Base-by-base conservation (phyloP, 2,329 filamentous ascomycete species). In the Stachybotrys chlorohalonatus region DNA sequence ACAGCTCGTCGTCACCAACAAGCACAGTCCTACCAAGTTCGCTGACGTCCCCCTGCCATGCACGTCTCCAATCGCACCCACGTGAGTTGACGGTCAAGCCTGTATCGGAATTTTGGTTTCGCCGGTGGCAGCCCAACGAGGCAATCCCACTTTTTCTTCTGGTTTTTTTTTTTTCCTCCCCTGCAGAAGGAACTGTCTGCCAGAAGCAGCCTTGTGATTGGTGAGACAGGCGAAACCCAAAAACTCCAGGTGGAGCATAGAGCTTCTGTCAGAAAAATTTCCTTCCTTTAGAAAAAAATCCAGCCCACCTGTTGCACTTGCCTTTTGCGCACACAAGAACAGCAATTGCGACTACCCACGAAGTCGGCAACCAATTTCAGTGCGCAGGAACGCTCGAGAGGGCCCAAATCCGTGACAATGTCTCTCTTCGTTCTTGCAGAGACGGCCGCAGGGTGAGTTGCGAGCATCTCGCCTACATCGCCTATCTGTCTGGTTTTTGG, bases 351-450 rank as follows among this genome's bases (percentile, higher is more conserved):
- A 64, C 61, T 66, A 61, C 66, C 63, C 63, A 71, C 65, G 67
- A 69, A 68, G 59, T 58, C 57, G 63, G 60, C 63, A 64, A 59
- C 59, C 66, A 64, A 66, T 65, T 61, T 57, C 66, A 52, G 57
- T 59, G 62, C 63, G 64, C 64, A 66, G 65, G 59, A 64, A 55
- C 61, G 61, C 54, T 57, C 60, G 64, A 65, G 64, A 63, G 65
- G 68, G 63, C 56, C 55, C 58, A 53, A 61, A 53, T 54, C 63
- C 61, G 63, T 65, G 73, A 84, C 63, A 62, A 94, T 94, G 89
- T 87, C 88, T 76, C 85, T 94, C 71, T 95, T 95, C 75, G 89
- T 96, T 76, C 85, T 96, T 66, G 87, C 87, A 68, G 92, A 96
- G 77, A 96, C 92, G 72, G 90, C 89, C 75, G 92, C 92, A 72